Evolutionary conservation across 169 alveolate genomes (phyloP).

Genomic region (Plasmodium chabaudi): DNA sequence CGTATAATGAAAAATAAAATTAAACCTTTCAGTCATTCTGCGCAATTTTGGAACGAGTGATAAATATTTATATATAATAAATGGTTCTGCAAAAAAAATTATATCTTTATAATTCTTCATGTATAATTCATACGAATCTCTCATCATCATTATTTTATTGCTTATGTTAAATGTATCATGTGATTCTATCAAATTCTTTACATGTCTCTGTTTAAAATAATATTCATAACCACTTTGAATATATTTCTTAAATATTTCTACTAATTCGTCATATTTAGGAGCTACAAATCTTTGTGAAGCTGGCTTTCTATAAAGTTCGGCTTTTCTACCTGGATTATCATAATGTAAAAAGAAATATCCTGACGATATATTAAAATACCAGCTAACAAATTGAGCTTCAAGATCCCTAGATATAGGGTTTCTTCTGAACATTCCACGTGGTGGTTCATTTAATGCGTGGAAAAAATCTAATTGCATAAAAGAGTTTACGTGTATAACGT

Average conservation of each 20-base stretch:
- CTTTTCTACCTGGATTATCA: constrained; percentile 1
- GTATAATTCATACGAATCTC: constrained; percentile 46
- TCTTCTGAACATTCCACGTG: background rate
- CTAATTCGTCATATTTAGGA: constrained; percentile 16
- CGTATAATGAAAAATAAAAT: constrained; percentile 7
- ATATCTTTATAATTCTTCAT: constrained; percentile 25
- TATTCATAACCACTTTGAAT: constrained; percentile 4
- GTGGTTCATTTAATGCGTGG: constrained; percentile 44
- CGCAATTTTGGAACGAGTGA: constrained; percentile 3
- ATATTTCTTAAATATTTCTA: background rate
- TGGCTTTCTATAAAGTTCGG: background rate
- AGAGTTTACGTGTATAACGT: constrained; percentile 46
- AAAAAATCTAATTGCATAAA: constrained; percentile 62
- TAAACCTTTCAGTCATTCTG: background rate
- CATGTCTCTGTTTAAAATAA: constrained; percentile 51
- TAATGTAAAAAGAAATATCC: constrained; percentile 61
- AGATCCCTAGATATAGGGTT: constrained; percentile 27
- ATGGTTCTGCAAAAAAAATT: constrained; percentile 52
- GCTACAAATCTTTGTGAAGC: constrained; percentile 5
- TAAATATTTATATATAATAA: constrained; percentile 25
- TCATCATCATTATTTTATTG: constrained; percentile 48
- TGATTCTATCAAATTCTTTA: constrained; percentile 14
- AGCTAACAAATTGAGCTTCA: constrained; percentile 17
- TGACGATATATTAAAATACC: background rate
- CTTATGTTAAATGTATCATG: constrained; percentile 26